phyloP scores from a whole-genome alignment of 495 filamentous ascomycete genomes.

The Neurospora sp. region DNA sequence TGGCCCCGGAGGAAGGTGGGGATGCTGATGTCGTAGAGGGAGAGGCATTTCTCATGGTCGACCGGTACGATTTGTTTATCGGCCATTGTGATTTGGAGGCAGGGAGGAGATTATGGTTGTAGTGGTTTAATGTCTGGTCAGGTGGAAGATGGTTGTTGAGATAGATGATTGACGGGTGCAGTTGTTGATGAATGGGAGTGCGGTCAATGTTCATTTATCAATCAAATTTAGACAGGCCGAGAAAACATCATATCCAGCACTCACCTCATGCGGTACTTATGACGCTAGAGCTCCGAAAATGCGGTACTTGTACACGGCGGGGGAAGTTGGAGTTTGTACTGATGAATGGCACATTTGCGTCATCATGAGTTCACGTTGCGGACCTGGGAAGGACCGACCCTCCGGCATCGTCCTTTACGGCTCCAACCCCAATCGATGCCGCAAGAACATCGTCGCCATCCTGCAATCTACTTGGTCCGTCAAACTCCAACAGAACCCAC shows the following conservation, averaged over 20 bases:
- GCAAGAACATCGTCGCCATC: neutral
- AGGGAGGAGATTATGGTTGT: neutral
- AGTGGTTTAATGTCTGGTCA: neutral
- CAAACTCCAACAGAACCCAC: neutral
- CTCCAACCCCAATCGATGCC: neutral
- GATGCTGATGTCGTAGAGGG: slow-evolving; percentile 19
- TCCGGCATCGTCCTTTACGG: neutral
- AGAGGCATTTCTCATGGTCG: neutral
- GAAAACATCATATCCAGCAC: neutral
- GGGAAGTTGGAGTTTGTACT: neutral
- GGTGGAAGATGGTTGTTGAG: neutral
- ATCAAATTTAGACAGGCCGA: neutral
- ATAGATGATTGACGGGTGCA: neutral
- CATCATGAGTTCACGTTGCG: neutral
- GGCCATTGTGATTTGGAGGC: neutral
- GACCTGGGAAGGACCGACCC: neutral
- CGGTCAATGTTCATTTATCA: neutral
- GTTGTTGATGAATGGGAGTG: neutral
- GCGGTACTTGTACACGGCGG: neutral
- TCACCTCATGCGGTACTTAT: neutral
- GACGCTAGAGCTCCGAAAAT: neutral
- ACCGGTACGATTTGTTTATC: neutral
- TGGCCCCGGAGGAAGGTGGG: slow-evolving; percentile 12
- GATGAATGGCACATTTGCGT: neutral
- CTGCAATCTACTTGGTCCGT: neutral